A percentile compares a stretch with the other conserved stretches of the same genome.
phyloP scores from a whole-genome alignment of 164 flowering plant genomes.

The Platanus orientalis region DNA sequence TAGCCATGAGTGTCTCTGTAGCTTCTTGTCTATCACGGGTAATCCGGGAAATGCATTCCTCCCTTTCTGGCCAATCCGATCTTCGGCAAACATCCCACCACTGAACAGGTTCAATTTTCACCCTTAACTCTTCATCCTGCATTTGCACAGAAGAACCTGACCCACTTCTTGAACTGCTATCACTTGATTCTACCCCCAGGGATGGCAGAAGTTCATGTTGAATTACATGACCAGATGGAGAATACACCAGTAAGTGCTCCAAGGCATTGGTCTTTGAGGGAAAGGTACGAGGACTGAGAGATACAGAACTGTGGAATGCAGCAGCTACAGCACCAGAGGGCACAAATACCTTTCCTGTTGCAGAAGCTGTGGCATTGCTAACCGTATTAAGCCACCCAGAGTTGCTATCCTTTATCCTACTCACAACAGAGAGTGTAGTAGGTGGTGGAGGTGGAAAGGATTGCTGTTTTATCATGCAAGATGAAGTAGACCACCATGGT shows the following conservation, averaged over 20 bases:
- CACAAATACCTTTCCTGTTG: slow-evolving; percentile 55
- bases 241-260: slow-evolving; percentile 81
- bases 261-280: slow-evolving; percentile 34
- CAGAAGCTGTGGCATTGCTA: slow-evolving; percentile 69
- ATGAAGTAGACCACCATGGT: slow-evolving; percentile 91
- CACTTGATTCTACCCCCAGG: slow-evolving; percentile 47
- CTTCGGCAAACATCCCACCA: slow-evolving; percentile 98
- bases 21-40: slow-evolving; percentile 29
- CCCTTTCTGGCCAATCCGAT: slow-evolving; percentile 82
- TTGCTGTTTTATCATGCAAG: slow-evolving; percentile 47
- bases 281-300: slow-evolving; percentile 26
- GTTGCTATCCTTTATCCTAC: slow-evolving; percentile 64
- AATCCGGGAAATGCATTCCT: slow-evolving; percentile 49
- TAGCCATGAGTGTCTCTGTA: slow-evolving; percentile 26
- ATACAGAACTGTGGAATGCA: slow-evolving; percentile 60
- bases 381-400: slow-evolving; percentile 76
- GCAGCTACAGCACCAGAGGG: slow-evolving; percentile 89
- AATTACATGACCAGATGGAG: slow-evolving; percentile 76
- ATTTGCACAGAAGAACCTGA: slow-evolving; percentile 36
- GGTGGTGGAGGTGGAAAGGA: slow-evolving; percentile 56
- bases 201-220: slow-evolving; percentile 72
- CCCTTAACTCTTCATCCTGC: slow-evolving; percentile 71
- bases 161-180: slow-evolving; percentile 38
- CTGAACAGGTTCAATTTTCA: slow-evolving; percentile 75
- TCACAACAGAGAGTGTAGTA: slow-evolving; percentile 66